A percentile compares a stretch with the other conserved stretches of the same genome.
Conservation (phyloP, 495 filamentous ascomycete species). For the Aspergillus saccharolyticus region DNA sequence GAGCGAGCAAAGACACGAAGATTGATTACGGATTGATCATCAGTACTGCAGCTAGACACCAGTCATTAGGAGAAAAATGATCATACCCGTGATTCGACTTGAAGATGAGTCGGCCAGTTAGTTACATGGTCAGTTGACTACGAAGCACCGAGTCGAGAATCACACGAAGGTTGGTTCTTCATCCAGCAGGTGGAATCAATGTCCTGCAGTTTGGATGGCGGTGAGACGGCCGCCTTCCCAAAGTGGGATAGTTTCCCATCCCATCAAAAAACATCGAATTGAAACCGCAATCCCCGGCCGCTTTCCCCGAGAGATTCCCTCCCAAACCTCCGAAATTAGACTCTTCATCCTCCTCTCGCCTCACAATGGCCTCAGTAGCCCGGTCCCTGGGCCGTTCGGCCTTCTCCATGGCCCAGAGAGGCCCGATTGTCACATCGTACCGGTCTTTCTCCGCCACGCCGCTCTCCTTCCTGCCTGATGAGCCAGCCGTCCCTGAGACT, state of each 20-base stretch:
- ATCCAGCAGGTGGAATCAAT: neutral
- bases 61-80: neutral
- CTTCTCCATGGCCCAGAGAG: conserved; percentile 27
- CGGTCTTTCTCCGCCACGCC: conserved; percentile 41
- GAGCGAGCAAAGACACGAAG: no score
- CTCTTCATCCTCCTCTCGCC: neutral
- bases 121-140: no score
- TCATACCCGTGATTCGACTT: no score
- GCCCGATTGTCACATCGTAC: conserved; percentile 19
- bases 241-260: conserved; percentile 19
- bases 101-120: no score
- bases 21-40: no score
- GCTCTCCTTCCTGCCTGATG: conserved; percentile 32
- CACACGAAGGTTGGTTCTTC: no score
- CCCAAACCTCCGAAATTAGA: conserved; percentile 15
- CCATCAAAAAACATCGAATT: conserved; percentile 18
- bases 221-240: conserved; percentile 6
- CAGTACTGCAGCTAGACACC: neutral
- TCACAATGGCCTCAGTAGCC: conserved; percentile 39
- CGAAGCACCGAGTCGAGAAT: no score
- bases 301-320: no score
- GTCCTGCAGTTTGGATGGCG: neutral
- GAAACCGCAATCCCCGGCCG: no score
- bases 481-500: conserved; percentile 31
- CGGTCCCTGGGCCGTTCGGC: conserved; percentile 38